Base-by-base conservation (phyloP, 2,329 filamentous ascomycete species). In the Tolypocladium ophioglossoides region DNA sequence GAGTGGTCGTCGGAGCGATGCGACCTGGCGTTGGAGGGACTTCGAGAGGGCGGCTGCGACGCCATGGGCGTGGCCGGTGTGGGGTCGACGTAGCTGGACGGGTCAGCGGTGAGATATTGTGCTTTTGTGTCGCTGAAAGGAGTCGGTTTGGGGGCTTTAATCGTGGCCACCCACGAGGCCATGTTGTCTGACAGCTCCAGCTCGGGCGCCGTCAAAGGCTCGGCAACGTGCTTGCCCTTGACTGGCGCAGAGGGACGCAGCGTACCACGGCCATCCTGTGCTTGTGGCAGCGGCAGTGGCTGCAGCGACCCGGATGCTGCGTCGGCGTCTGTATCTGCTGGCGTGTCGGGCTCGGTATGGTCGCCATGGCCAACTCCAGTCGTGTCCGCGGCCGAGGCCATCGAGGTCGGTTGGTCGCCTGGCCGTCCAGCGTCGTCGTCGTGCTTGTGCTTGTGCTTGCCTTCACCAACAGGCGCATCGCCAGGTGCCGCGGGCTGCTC, bases 21-120 rank as follows among this genome's bases (percentile, higher is more conserved):
- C 68, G 79, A 63, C 70, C 80, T 61, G 65, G 83, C 67, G 69
- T 77, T 64, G 64, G 83, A 75, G 64, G 81, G 73, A 63, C 80
- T 75, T 71, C 85, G 72, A 18, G 85, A 84, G 1, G 79, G 74
- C 3, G 79, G 77, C 54, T 78, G 75, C 3, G 80, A 83, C 39
- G 71, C 71, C 52, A 72, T 70, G 14, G 80, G 80, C 1, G 80
- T 83, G 3, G 78, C 72, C 30, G 80, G 79, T 8, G 80, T 82
- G 24, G 80, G 79, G 61, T 84, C 80, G 58, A 83, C 68, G 59
- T 83, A 83, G 50, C 62, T 68, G 37, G 66, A 63, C 12, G 76
- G 69, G 56, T 78, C 74, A 55, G 78, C 74, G 27, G 74, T 72
- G 52, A 80, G 71, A 57, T 74, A 74, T 56, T 76, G 73, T 9